Percentiles rank a stretch among this genome's conserved stretches.
Evolutionary conservation across 2,329 filamentous ascomycete species (phyloP).

Genomic region (Colletotrichum sp.): DNA sequence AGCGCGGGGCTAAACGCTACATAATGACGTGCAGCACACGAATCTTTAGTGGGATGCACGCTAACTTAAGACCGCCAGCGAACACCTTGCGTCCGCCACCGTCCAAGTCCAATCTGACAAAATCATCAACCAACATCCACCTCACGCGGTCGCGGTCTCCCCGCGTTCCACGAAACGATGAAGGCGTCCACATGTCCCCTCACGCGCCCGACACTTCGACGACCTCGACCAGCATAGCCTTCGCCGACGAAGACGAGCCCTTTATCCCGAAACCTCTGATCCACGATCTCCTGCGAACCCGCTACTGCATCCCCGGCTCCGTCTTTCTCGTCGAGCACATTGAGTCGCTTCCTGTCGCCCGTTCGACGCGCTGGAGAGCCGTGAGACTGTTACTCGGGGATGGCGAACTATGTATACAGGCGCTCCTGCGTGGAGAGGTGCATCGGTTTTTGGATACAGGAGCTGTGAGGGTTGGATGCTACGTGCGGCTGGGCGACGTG

Average conservation of each 20-base stretch:
- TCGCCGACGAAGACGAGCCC: slow-evolving; percentile 26
- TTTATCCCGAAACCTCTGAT: slow-evolving; percentile 46
- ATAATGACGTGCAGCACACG: background rate
- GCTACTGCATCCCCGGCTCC: slow-evolving; percentile 50
- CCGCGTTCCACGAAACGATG: background rate
- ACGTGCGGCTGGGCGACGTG: slow-evolving; percentile 51
- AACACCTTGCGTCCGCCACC: background rate
- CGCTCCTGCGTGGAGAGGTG: slow-evolving; percentile 49
- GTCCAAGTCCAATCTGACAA: background rate
- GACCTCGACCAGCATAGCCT: slow-evolving; percentile 14
- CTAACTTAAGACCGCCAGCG: background rate
- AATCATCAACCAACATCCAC: background rate
- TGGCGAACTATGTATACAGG: slow-evolving; percentile 60
- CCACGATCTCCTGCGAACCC: slow-evolving; percentile 52
- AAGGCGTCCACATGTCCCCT: slow-evolving; percentile 16
- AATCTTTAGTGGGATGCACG: background rate
- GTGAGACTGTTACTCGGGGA: slow-evolving; percentile 57
- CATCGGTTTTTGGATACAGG: slow-evolving; percentile 53
- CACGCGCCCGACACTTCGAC: slow-evolving; percentile 9
- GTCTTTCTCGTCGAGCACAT: slow-evolving; percentile 56
- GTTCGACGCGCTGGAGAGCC: slow-evolving; percentile 43
- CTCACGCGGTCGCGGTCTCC: background rate
- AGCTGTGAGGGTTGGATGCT: slow-evolving; percentile 52
- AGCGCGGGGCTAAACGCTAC: background rate
- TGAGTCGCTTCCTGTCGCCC: slow-evolving; percentile 40